Percentiles rank a stretch among this genome's conserved stretches.
Conservation (phyloP, 1,284 basidiomycete genomes). For the Ganoderma leucocontextum region DNA sequence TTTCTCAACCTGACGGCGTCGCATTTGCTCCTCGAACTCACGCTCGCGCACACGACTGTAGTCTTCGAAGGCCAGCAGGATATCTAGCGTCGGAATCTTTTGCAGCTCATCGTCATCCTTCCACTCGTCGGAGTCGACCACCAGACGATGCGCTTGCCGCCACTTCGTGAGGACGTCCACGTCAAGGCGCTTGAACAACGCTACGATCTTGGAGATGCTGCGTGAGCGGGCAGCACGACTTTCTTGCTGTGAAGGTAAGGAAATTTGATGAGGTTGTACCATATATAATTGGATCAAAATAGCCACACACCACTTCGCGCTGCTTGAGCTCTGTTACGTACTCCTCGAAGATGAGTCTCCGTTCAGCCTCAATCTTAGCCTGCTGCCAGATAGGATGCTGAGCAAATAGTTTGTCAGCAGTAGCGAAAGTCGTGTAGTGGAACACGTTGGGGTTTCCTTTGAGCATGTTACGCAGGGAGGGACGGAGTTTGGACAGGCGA, state of each 20-base stretch:
- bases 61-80: constrained; percentile 91
- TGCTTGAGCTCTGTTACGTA: constrained; percentile 86
- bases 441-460: constrained; percentile 86
- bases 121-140: constrained; percentile 84
- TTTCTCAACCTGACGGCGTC: constrained; percentile 83
- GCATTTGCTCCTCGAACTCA: constrained; percentile 87
- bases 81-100: constrained; percentile 87
- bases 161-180: constrained; percentile 92
- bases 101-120: constrained; percentile 76
- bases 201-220: constrained; percentile 81
- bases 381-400: constrained; percentile 91
- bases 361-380: constrained; percentile 83
- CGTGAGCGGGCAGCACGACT: constrained; percentile 76
- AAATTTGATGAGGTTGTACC: constrained; percentile 10
- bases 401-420: constrained; percentile 84
- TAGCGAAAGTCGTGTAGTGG: constrained; percentile 88
- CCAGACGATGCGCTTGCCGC: constrained; percentile 80
- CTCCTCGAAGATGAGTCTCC: constrained; percentile 88
- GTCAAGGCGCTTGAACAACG: constrained; percentile 82
- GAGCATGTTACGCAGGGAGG: constrained; percentile 85
- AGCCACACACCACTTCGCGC: constrained; percentile 79
- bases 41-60: constrained; percentile 88
- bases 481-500: constrained; percentile 82
- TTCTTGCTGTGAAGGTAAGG: constrained; percentile 63
- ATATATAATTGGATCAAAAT: constrained; percentile 13